Evolutionary conservation across 2,329 filamentous ascomycete species (phyloP).

Genomic region (Diaporthe ampelina): DNA sequence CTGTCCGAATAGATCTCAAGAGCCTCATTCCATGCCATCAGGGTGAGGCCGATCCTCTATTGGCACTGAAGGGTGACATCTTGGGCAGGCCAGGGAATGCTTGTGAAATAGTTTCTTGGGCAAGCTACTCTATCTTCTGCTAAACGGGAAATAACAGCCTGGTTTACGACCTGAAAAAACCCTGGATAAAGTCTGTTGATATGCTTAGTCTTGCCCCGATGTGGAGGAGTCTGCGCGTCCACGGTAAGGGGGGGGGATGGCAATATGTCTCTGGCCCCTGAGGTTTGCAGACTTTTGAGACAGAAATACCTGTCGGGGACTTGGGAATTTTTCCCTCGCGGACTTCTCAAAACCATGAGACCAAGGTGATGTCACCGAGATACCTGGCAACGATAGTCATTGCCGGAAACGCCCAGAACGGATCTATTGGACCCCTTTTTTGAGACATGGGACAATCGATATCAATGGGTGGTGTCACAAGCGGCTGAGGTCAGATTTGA

Average conservation of each 20-base stretch:
- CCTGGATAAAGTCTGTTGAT: neutral
- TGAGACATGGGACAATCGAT: neutral
- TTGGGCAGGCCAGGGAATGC: neutral
- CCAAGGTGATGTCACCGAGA: neutral
- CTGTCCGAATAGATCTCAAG: neutral
- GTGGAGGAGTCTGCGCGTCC: no score
- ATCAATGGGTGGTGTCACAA: neutral
- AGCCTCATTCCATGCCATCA: neutral
- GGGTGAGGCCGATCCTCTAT: no score
- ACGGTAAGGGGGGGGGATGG: neutral
- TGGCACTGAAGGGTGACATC: neutral
- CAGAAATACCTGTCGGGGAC: no score
- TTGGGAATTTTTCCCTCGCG: neutral
- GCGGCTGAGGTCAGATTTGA: slow-evolving; percentile 1
- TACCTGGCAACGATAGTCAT: neutral
- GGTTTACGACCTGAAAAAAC: neutral
- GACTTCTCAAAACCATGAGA: neutral
- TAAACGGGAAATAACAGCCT: neutral
- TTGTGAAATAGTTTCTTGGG: neutral
- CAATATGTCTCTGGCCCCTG: neutral
- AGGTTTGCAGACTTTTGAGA: neutral
- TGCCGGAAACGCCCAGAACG: neutral
- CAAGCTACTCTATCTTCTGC: neutral
- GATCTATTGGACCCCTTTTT: neutral
- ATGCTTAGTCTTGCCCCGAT: neutral